Percentiles rank a stretch among this genome's conserved stretches.
These are phyloP conservation scores for Aspergillus nanangensis DNA, from an alignment of 495 filamentous ascomycete genomes.

Conservation along the genomic window DNA sequence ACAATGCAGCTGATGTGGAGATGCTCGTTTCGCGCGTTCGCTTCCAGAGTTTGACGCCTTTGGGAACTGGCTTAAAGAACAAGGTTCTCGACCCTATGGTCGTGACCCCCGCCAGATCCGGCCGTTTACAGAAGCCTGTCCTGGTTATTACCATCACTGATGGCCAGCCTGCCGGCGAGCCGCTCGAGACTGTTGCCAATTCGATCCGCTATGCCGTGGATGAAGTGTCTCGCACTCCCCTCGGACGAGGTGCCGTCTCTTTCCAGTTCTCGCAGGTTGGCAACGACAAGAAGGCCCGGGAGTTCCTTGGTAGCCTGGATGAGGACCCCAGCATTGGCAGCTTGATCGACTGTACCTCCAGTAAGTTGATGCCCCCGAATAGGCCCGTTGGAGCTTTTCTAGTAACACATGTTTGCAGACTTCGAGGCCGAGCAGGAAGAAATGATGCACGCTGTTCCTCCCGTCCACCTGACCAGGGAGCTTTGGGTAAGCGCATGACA, in stretches of 20 bases:
- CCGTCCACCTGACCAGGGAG: conserved; percentile 57
- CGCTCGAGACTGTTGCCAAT: conserved; percentile 43
- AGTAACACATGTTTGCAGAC: conserved; percentile 37
- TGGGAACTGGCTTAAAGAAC: conserved; percentile 56
- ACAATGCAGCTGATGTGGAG: conserved; percentile 53
- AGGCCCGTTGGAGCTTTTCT: neutral
- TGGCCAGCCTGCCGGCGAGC: conserved; percentile 58
- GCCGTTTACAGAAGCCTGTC: conserved; percentile 57
- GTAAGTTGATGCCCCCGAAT: conserved; percentile 38
- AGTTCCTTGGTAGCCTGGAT: conserved; percentile 60
- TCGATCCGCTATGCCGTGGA: conserved; percentile 44
- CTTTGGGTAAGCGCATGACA: conserved; percentile 48
- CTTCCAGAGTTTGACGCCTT: conserved; percentile 66
- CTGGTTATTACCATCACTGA: conserved; percentile 70
- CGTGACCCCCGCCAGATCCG: conserved; percentile 41
- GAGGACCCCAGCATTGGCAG: conserved; percentile 57
- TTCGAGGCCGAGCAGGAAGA: conserved; percentile 64
- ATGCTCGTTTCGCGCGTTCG: conserved; percentile 50
- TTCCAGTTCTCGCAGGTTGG: conserved; percentile 77
- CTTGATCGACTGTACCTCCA: conserved; percentile 69
- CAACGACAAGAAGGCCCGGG: conserved; percentile 60
- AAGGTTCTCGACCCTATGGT: conserved; percentile 63
- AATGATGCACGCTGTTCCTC: conserved; percentile 52
- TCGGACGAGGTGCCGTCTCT: conserved; percentile 49
- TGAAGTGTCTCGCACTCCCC: conserved; percentile 40